Percentiles rank a stretch among this genome's conserved stretches.
Evolutionary conservation across 2,329 filamentous ascomycete species (phyloP).

Genomic region (Trichocomaceae sp.): DNA sequence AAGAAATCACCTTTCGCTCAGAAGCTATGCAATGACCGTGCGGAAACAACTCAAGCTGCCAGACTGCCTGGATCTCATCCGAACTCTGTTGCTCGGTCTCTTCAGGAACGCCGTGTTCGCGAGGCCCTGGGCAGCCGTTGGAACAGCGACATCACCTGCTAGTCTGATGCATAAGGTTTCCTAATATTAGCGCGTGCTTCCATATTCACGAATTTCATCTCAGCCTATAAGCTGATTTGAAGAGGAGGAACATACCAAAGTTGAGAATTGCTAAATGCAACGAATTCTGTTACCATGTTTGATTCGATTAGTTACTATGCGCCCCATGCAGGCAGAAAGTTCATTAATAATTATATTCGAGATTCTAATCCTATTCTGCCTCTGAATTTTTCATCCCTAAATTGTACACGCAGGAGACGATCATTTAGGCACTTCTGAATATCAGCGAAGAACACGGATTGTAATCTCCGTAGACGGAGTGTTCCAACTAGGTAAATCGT

Average conservation of each 20-base stretch:
- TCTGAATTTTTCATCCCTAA: constrained; percentile 68
- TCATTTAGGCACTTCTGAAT: constrained; percentile 61
- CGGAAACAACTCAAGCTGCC: too few relatives aligned
- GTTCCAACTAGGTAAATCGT: constrained; percentile 69
- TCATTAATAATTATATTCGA: constrained; percentile 58
- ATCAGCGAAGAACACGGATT: constrained; percentile 76
- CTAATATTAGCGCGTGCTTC: too few relatives aligned
- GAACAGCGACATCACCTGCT: too few relatives aligned
- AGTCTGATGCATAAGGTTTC: too few relatives aligned
- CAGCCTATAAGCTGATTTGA: too few relatives aligned
- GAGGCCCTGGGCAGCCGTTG: too few relatives aligned
- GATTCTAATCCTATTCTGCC: constrained; percentile 56
- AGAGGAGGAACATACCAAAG: too few relatives aligned
- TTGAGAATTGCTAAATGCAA: constrained; percentile 93
- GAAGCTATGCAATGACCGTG: constrained; percentile 24
- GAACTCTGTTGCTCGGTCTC: too few relatives aligned
- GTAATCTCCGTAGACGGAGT: constrained; percentile 78
- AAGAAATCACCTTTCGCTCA: constrained; percentile 49
- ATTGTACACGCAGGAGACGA: constrained; percentile 81
- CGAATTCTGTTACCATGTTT: constrained; percentile 74
- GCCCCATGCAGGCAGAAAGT: constrained; percentile 66
- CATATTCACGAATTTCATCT: too few relatives aligned
- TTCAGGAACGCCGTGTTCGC: too few relatives aligned
- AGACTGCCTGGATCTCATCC: too few relatives aligned
- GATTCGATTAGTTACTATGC: constrained; percentile 70